Base-by-base conservation (phyloP, 1,284 basidiomycete genomes). In the Ustilago hordei region DNA sequence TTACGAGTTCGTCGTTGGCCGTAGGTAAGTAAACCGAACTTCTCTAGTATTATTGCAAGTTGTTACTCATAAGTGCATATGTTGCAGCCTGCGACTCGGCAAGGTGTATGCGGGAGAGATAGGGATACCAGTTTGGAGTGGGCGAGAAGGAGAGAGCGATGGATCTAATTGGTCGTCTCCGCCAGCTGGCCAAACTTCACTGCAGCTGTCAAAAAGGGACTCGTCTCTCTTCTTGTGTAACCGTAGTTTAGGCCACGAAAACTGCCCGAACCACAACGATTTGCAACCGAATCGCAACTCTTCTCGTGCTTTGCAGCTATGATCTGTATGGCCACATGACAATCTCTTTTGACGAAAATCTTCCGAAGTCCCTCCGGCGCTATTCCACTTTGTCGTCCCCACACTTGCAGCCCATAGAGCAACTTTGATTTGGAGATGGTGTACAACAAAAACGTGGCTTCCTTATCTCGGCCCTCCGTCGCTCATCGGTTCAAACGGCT, bases 271-370 rank as follows among this genome's bases (percentile, higher is more conserved):
- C 23, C 23, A 23, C 23, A 23, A 23, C 23, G 23, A 23, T 23
- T 23, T 41, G 39, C 39, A 41, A 41, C 2, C 39, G n/a, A 17
- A 11, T 17, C 39, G n/a, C 39, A 41, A 17, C 12, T 17, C 39
- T 17, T 41, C 17, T 17, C 13, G 23, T 28, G 23, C 43, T 45
- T 19, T 8, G 17, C 11, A 15, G 48, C 31, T n/a, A 32, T 13
- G 48, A 50, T 23, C 60, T 55, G 60, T 35, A 50, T 12, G 60
- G 54, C 60, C 60, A 63, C 60, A 63, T 55, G 54, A 63, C 60
- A 17, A 9, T 4, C 0, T 31, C n/a, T n/a, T n/a, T 36, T 8
- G 7, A 17, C 19, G 52, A 32, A 34, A 54, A 35, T 15, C 53
- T n/a, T 32, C 19, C 31, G 17, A 47, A 43, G 31, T 39, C 41